Evolutionary conservation across 2,329 filamentous ascomycete genomes (phyloP).

Genomic region (Periconia sp.): DNA sequence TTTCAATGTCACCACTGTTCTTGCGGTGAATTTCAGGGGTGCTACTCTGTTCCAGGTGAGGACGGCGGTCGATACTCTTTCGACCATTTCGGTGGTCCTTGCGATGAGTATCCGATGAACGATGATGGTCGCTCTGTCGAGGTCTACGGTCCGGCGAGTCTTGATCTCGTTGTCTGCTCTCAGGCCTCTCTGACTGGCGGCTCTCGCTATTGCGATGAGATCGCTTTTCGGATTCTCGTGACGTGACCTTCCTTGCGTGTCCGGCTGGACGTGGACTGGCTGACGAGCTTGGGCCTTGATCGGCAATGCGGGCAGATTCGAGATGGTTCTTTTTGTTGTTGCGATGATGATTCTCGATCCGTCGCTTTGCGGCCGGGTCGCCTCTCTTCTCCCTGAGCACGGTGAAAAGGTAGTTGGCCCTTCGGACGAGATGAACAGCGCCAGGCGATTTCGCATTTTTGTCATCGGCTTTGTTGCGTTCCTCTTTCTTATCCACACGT

Average conservation of each 20-base stretch:
- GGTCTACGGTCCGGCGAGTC: slow-evolving; percentile 27
- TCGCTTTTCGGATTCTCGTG: slow-evolving; percentile 42
- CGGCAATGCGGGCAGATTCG: slow-evolving; percentile 60
- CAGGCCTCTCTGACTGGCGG: slow-evolving; percentile 35
- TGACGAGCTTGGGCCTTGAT: slow-evolving; percentile 62
- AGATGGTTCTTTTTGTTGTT: slow-evolving; percentile 78
- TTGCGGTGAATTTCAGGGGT: slow-evolving; percentile 50
- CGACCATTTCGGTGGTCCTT: slow-evolving; percentile 43
- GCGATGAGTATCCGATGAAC: slow-evolving; percentile 31
- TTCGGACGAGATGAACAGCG: slow-evolving; percentile 93
- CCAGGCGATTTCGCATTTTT: slow-evolving; percentile 84
- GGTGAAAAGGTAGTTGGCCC: slow-evolving; percentile 93
- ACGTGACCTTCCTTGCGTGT: slow-evolving; percentile 35
- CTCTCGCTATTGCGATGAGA: slow-evolving; percentile 41
- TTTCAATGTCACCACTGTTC: slow-evolving; percentile 47
- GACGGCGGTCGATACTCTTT: slow-evolving; percentile 42
- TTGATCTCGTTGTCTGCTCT: slow-evolving; percentile 33
- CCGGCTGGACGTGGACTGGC: slow-evolving; percentile 68
- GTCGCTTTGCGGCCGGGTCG: slow-evolving; percentile 73
- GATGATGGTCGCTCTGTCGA: slow-evolving; percentile 40
- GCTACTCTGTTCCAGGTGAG: slow-evolving; percentile 37
- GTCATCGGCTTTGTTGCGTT: slow-evolving; percentile 73
- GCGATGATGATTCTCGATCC: slow-evolving; percentile 89
- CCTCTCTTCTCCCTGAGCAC: slow-evolving; percentile 83
- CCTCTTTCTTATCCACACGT: slow-evolving; percentile 96